Conservation (phyloP, 1,284 basidiomycete genomes). For the Trametes versicolor region DNA sequence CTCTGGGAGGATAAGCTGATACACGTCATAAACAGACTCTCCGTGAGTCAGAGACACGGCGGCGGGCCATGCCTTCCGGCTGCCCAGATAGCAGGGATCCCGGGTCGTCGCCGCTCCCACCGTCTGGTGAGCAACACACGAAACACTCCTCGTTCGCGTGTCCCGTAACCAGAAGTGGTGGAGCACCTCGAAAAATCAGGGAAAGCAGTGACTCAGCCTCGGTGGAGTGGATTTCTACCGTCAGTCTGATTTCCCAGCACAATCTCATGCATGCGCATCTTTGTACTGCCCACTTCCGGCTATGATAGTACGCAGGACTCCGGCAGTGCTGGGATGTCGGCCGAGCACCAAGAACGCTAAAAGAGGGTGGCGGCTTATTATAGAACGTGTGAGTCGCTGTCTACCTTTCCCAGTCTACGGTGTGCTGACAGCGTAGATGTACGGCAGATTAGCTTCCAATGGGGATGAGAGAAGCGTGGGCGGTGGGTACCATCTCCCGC, state of each 20-base stretch:
- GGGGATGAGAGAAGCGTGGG: not conserved
- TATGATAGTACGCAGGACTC: not conserved
- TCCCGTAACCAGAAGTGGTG: not conserved
- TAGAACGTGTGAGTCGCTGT: constrained; percentile 8
- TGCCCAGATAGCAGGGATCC: not conserved
- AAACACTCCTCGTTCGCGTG: not conserved
- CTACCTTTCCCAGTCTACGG: constrained; percentile 1
- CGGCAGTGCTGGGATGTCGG: not conserved
- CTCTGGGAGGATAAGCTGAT: constrained; percentile 5
- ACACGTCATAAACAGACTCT: not conserved
- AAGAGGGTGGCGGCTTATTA: not conserved
- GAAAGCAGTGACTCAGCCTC: not conserved
- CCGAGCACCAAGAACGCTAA: not conserved
- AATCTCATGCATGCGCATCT: too few species aligned
- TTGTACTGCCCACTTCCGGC: constrained; percentile 1
- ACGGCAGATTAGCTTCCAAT: constrained; percentile 12
- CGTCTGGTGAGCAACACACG: not conserved
- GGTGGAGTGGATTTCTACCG: not conserved
- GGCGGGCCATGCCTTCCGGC: not conserved
- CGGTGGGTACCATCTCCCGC: not conserved
- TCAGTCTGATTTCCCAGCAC: not conserved
- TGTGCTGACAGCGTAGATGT: constrained; percentile 5
- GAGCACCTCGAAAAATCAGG: not conserved
- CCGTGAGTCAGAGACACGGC: not conserved
- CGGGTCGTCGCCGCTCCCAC: not conserved